Base-by-base conservation (phyloP, 2,329 filamentous ascomycete species). In the Diaporthe sp. region DNA sequence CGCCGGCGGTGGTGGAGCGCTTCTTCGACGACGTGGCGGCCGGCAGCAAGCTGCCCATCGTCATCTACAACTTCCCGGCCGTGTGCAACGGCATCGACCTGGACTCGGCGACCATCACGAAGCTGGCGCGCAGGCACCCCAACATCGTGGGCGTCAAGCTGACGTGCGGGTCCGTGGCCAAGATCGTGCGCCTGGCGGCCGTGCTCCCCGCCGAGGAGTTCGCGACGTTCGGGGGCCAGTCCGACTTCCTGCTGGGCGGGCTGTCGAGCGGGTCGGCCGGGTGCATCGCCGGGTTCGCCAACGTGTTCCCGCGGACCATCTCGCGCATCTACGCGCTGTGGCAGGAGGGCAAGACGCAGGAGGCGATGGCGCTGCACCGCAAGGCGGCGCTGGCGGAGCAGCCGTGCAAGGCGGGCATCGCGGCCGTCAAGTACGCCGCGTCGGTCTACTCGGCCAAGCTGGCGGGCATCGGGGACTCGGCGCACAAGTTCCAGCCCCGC, bases 181-280 rank as follows among this genome's bases (percentile, higher is more conserved):
- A 77, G 84, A 88, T 95, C 67, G 90, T 91, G 5, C 87, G 93
- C 12, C 87, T 95, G 5, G 81, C 83, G 9, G 86, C 85, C 22
- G 82, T 85, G 76, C 84, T 93, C 75, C 82, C 87, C 0, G 82
- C 88, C 0, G 86, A 89, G 2, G 82, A 87, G 15, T 95, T 95
- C 80, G 90, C 92, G 1, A 90, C 91, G 0, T 95, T 91, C 79
- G 93, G 92, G 0, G 94, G 94, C 0, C 93, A 95, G 84, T 91
- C 90, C 2, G 94, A 95, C 80, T 95, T 94, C 82, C 83, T 95
- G 34, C 84, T 93, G 67, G 90, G 90, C 2, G 90, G 89, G 0
- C 82, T 93, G 46, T 87, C 87, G 2, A 88, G 89, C 9, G 91
- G 92, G 22, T 89, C 88, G 42, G 87, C 88, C 2, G 92, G 92